phyloP scores from a whole-genome alignment of 208 protist species.

The Trypanosoma lewisi region DNA sequence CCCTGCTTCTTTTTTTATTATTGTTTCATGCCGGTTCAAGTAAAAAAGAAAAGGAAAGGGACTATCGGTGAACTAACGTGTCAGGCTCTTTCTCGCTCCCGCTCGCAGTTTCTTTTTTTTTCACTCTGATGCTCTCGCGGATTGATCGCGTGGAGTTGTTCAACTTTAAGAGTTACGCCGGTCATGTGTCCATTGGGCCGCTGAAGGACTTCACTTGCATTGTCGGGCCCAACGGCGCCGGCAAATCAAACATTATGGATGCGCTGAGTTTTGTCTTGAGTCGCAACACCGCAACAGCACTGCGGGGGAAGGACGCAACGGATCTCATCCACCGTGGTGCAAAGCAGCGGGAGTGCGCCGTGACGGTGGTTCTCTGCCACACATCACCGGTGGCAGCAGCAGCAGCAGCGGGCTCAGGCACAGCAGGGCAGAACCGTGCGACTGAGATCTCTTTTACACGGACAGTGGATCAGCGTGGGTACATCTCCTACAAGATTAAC shows the following conservation, averaged over 20 bases:
- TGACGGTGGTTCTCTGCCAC: slow-evolving; percentile 81
- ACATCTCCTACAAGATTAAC: slow-evolving; percentile 75
- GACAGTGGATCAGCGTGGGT: slow-evolving; percentile 51
- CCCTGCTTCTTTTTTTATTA: slow-evolving; percentile 19
- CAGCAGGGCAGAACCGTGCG: background rate
- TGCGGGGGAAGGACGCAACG: slow-evolving; percentile 81
- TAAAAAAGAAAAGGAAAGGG: slow-evolving; percentile 9
- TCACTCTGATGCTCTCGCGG: slow-evolving; percentile 51
- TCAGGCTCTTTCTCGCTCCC: too few relatives aligned
- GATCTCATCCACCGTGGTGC: slow-evolving; percentile 93
- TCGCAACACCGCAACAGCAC: slow-evolving; percentile 37
- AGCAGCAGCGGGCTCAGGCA: slow-evolving; percentile 2
- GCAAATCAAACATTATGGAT: slow-evolving; percentile 99
- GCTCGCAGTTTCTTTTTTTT: too few relatives aligned
- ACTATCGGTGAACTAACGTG: background rate
- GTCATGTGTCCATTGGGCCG: slow-evolving; percentile 93
- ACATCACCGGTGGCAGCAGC: slow-evolving; percentile 4
- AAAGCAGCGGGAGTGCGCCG: slow-evolving; percentile 42
- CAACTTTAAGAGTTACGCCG: slow-evolving; percentile 99
- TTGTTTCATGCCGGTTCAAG: background rate
- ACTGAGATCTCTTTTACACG: slow-evolving; percentile 83
- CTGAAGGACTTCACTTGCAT: slow-evolving; percentile 98
- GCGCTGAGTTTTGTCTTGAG: slow-evolving; percentile 98
- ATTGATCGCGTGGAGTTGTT: slow-evolving; percentile 92
- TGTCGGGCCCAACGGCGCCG: slow-evolving; percentile 98